phyloP scores from a whole-genome alignment of 1,139 yeast genomes.

The Maudiozyma humilis region DNA sequence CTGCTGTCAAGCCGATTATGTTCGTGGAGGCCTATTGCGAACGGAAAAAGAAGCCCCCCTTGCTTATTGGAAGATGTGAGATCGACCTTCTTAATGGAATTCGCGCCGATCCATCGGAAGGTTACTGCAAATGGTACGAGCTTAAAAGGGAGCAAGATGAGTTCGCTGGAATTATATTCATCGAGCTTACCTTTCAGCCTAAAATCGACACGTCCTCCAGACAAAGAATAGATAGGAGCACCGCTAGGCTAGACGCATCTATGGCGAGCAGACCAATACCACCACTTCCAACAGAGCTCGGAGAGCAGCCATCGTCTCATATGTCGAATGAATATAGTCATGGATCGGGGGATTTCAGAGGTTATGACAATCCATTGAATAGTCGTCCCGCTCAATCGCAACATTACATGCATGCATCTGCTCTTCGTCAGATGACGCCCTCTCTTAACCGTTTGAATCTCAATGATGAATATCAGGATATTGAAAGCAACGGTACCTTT shows the following conservation, averaged over 20 bases:
- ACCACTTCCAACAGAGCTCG: conserved; percentile 30
- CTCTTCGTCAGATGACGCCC: conserved; percentile 23
- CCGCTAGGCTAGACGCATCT: conserved; percentile 23
- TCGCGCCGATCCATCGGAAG: conserved; percentile 56
- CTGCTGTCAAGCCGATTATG: conserved; percentile 55
- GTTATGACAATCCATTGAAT: too few species aligned
- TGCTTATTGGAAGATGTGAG: conserved; percentile 74
- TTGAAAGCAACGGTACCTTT: neutral
- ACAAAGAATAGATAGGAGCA: conserved; percentile 11
- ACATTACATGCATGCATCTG: conserved; percentile 27
- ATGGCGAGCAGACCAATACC: conserved; percentile 34
- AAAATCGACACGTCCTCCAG: conserved; percentile 35
- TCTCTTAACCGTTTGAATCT: conserved; percentile 2
- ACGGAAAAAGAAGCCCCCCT: conserved; percentile 79
- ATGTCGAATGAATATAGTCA: neutral
- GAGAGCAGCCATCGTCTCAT: neutral
- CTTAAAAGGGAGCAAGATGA: conserved; percentile 52
- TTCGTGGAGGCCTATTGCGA: conserved; percentile 67
- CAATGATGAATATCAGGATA: neutral
- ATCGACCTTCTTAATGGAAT: conserved; percentile 71
- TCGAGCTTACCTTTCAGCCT: conserved; percentile 91
- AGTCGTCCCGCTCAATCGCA: neutral
- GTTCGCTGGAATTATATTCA: conserved; percentile 79
- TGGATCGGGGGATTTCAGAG: neutral
- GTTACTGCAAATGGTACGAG: conserved; percentile 82